phyloP scores from a whole-genome alignment of 2,329 filamentous ascomycete species.

The Parastagonospora avenae region DNA sequence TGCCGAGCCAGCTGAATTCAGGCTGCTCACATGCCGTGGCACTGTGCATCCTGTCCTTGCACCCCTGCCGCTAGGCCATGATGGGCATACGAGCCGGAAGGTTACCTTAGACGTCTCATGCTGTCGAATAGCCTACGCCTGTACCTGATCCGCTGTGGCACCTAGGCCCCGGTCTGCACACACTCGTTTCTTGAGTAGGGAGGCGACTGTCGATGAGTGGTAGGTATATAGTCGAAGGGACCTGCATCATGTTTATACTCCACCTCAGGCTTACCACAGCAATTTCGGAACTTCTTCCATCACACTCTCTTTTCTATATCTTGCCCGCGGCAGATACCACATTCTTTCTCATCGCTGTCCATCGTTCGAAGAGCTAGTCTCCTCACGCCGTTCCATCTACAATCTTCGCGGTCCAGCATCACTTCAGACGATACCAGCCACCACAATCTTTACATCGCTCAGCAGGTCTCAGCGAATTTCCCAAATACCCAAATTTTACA shows the following conservation, averaged over 20 bases:
- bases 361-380: constrained; percentile 31
- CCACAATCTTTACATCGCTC: constrained; percentile 34
- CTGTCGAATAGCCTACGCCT: constrained; percentile 34
- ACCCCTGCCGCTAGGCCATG: constrained; percentile 29
- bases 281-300: constrained; percentile 27
- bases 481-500: constrained; percentile 24
- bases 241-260: constrained; percentile 26
- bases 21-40: constrained; percentile 20
- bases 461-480: constrained; percentile 47
- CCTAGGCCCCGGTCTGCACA: constrained; percentile 3
- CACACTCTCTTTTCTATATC: constrained; percentile 26
- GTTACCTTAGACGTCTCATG: constrained; percentile 27
- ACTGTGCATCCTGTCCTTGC: constrained; percentile 23
- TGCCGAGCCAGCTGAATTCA: constrained; percentile 24
- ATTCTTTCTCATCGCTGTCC: constrained; percentile 32
- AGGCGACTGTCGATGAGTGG: constrained; percentile 5
- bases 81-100: constrained; percentile 27
- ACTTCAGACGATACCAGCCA: constrained; percentile 14
- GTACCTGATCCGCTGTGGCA: constrained; percentile 32
- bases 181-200: constrained; percentile 8
- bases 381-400: constrained; percentile 5
- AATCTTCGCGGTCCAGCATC: constrained; percentile 4
- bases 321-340: constrained; percentile 47
- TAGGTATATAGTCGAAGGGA: constrained; percentile 28
- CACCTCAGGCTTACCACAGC: constrained; percentile 29